phyloP scores from a whole-genome alignment of 169 alveolate species.

The Amoebophrya sp. region DNA sequence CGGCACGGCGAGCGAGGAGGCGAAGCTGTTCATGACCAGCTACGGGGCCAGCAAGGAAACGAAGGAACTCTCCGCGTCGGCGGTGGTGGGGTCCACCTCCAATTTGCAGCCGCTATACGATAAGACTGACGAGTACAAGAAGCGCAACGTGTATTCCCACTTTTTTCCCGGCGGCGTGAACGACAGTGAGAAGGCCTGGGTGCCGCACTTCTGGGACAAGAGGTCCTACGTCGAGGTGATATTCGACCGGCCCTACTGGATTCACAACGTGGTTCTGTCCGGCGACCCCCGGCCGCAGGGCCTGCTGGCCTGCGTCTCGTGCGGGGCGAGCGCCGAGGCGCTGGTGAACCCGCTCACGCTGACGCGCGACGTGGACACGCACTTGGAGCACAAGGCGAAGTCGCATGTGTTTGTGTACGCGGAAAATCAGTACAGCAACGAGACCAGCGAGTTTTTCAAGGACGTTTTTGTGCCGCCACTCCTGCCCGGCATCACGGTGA shows the following conservation, averaged over 20 bases:
- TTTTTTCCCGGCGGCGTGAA: not conserved
- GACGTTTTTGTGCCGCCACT: not conserved
- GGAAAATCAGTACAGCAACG: not conserved
- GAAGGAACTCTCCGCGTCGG: not conserved
- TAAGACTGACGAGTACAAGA: not conserved
- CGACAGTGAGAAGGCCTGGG: not conserved
- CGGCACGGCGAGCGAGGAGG: not conserved
- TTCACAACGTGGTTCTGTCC: not conserved
- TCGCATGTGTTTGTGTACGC: not conserved
- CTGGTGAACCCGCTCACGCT: not conserved
- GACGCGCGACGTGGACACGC: not conserved
- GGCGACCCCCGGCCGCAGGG: not conserved
- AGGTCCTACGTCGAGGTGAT: not conserved
- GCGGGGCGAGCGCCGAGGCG: not conserved
- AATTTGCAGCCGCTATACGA: too few species aligned
- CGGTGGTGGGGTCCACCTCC: not conserved
- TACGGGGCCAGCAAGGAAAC: not conserved
- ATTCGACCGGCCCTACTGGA: not conserved
- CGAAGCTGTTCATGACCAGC: not conserved
- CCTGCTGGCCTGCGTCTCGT: not conserved
- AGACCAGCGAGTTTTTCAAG: not conserved
- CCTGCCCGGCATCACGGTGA: not conserved
- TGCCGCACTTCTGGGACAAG: not conserved
- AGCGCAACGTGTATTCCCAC: not conserved
- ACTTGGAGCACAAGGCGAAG: not conserved